Evolutionary conservation across 1,139 yeast genomes (phyloP).

Genomic region (Nakaseomyces sp.): DNA sequence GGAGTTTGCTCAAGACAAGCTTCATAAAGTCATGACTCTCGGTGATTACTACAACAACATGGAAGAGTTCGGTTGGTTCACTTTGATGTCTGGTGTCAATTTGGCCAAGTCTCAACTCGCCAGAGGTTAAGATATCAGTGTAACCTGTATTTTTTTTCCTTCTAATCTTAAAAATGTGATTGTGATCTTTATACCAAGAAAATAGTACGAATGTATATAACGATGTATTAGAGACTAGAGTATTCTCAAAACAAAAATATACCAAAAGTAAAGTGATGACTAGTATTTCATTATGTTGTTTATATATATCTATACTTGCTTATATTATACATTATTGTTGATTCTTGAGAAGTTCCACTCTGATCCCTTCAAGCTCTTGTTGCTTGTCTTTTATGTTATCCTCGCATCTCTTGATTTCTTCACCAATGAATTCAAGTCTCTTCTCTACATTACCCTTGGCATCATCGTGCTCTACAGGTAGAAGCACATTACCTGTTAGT

Average conservation of each 20-base stretch:
- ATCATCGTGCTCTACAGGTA: conserved; percentile 80
- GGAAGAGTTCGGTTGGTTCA: conserved; percentile 71
- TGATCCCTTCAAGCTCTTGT: conserved; percentile 40
- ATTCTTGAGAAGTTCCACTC: conserved; percentile 27
- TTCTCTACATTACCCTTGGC: conserved; percentile 77
- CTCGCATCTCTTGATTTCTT: conserved; percentile 67
- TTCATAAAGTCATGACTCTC: conserved; percentile 44
- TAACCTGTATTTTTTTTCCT: no score
- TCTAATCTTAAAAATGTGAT: background rate
- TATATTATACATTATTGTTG: background rate
- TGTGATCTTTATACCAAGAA: no score
- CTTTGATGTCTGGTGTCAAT: conserved; percentile 57
- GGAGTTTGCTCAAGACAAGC: conserved; percentile 54
- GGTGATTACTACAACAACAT: conserved; percentile 55
- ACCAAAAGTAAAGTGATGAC: no score
- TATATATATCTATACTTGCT: background rate
- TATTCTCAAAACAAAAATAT: no score
- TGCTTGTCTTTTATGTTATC: conserved; percentile 47
- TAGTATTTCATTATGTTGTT: background rate
- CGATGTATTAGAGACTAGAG: background rate
- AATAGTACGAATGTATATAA: no score
- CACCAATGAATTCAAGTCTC: conserved; percentile 76
- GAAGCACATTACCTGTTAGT: conserved; percentile 81
- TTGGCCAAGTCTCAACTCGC: conserved; percentile 60
- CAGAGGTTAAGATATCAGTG: conserved; percentile 60